A percentile compares a stretch with the other conserved stretches of the same genome.
Conservation (phyloP, 1,139 yeast genomes). For the Lodderomyces parapsilosis region DNA sequence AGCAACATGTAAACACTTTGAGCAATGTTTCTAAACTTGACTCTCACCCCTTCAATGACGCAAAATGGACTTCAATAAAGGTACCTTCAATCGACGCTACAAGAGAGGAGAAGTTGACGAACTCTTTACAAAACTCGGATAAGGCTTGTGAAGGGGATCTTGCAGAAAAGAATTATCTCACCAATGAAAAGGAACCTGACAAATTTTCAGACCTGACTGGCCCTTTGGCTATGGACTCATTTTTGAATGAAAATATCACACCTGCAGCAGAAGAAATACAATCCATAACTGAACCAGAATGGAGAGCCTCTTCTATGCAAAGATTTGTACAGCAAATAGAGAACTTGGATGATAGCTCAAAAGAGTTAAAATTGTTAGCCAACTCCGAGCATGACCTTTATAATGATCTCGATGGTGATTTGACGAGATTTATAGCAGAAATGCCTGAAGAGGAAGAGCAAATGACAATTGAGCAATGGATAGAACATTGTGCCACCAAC, state of each 20-base stretch:
- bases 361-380: conserved; percentile 27
- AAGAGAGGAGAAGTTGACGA: background rate
- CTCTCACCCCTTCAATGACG: background rate
- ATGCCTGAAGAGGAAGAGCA: conserved; percentile 70
- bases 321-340: conserved; percentile 25
- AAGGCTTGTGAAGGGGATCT: background rate
- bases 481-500: conserved; percentile 48
- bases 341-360: conserved; percentile 39
- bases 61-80: background rate
- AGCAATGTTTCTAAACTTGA: background rate
- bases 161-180: background rate
- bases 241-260: conserved; percentile 4
- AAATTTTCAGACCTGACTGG: conserved; percentile 7
- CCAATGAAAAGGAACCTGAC: background rate
- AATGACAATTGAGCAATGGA: conserved; percentile 74
- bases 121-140: background rate
- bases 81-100: background rate
- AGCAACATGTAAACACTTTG: background rate
- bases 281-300: conserved; percentile 1
- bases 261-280: conserved; percentile 2
- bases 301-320: conserved; percentile 11
- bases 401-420: conserved; percentile 62
- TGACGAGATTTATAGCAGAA: conserved; percentile 61
- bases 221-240: conserved; percentile 14
- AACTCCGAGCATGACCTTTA: conserved; percentile 31